Base-by-base conservation (phyloP, 2,329 filamentous ascomycete species). In the Rutstroemia sp. region DNA sequence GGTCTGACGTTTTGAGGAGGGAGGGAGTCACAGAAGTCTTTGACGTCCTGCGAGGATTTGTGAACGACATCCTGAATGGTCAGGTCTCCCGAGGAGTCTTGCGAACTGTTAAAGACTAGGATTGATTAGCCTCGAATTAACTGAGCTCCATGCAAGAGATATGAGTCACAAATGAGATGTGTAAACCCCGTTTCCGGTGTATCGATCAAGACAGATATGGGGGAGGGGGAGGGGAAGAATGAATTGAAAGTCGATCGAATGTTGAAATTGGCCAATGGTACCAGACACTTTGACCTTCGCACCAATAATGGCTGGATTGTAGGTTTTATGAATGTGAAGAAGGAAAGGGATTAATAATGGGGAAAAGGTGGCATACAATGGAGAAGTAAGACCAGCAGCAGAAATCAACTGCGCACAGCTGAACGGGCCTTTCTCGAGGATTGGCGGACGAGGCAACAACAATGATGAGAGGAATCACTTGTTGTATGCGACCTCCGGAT, bases 21-120 rank as follows among this genome's bases (percentile, higher is more conserved):
- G 72, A 67, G 64, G 71, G 73, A 75, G 73, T 74, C 73, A 75
- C 70, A 69, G 72, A 70, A 61, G 67, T 65, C 67, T 69, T 70
- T 70, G 66, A 67, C 68, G 64, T 67, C 58, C 67, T 63, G 61
- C 67, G 68, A 57, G 67, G 68, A 58, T 70, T 60, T 56, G 50
- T 62, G 60, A 64, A 66, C 53, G 68, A 67, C 68, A 70, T 70
- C 54, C 40, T 68, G 67, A 63, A 63, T 64, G 63, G 63, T 45
- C 58, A 62, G 61, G 61, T 53, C 54, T 57, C 38, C 55, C 57
- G 27, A 49, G 34, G 56, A 40, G 44, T 38, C 23, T 49, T 56
- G 58, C 56, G 58, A 60, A 45, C 39, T 57, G 54, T 45, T 59
- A 50, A 51, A 40, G 58, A 59, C 63, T 67, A 59, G 64, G 62